Percentiles rank a stretch among this genome's conserved stretches.
phyloP scores from a whole-genome alignment of 2,329 filamentous ascomycete species.

The Penicillium sp. region DNA sequence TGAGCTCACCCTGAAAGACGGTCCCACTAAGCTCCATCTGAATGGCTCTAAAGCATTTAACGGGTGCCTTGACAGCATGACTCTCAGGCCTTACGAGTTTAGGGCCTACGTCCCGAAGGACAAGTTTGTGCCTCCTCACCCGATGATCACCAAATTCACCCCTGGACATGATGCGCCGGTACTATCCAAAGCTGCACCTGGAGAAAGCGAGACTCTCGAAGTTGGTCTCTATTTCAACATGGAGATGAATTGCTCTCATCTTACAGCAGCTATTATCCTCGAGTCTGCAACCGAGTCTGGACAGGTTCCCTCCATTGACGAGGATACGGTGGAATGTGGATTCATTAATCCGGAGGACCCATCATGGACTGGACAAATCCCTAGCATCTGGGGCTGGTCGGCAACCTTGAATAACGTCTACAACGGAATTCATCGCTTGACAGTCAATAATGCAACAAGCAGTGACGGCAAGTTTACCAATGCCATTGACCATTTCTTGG shows the following conservation, averaged over 20 bases:
- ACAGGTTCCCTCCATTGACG: slow-evolving; percentile 43
- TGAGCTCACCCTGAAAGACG: slow-evolving; percentile 49
- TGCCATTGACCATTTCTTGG: slow-evolving; percentile 57
- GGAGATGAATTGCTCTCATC: slow-evolving; percentile 57
- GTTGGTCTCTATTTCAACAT: slow-evolving; percentile 57
- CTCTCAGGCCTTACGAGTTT: slow-evolving; percentile 55
- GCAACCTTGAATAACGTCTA: slow-evolving; percentile 53
- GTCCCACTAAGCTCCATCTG: slow-evolving; percentile 46
- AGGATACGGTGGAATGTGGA: slow-evolving; percentile 45
- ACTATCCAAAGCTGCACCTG: slow-evolving; percentile 44
- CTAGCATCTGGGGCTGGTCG: slow-evolving; percentile 52
- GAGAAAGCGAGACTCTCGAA: slow-evolving; percentile 44
- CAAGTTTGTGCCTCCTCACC: slow-evolving; percentile 49
- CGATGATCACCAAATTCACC: slow-evolving; percentile 56
- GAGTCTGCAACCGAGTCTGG: slow-evolving; percentile 51
- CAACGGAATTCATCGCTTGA: slow-evolving; percentile 58
- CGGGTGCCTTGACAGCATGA: slow-evolving; percentile 54
- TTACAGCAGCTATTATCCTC: slow-evolving; percentile 50
- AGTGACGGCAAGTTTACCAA: slow-evolving; percentile 45
- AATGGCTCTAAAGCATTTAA: slow-evolving; percentile 47
- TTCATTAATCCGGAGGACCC: slow-evolving; percentile 34
- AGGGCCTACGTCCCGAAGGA: slow-evolving; percentile 56
- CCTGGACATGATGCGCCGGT: slow-evolving; percentile 60
- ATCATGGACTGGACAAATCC: slow-evolving; percentile 50
- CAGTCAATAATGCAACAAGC: slow-evolving; percentile 52